phyloP scores from a whole-genome alignment of 306 rosid genomes.

The Cicer cuneatum region DNA sequence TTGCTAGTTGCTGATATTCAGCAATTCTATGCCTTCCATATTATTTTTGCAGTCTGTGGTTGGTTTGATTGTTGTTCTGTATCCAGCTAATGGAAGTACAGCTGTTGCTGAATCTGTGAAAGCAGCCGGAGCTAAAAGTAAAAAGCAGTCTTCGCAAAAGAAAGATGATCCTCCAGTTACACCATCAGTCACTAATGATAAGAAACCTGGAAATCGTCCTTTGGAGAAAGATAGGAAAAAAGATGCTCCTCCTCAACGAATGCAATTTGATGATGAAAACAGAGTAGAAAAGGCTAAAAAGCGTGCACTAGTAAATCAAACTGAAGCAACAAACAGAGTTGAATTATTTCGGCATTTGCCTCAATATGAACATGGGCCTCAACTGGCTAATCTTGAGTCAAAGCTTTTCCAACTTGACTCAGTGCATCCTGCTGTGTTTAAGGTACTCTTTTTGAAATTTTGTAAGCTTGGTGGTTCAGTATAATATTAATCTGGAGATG shows the following conservation, averaged over 20 bases:
- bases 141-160: conserved; percentile 63
- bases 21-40: conserved; percentile 21
- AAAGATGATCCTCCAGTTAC: conserved; percentile 53
- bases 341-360: conserved; percentile 91
- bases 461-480: conserved; percentile 23
- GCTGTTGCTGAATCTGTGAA: conserved; percentile 52
- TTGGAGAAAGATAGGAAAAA: conserved; percentile 84
- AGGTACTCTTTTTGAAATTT: conserved; percentile 58
- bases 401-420: conserved; percentile 74
- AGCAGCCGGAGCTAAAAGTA: conserved; percentile 50
- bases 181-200: conserved; percentile 59
- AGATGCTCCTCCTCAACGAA: conserved; percentile 78
- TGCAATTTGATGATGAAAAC: conserved; percentile 82
- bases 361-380: conserved; percentile 79
- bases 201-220: conserved; percentile 64
- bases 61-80: conserved; percentile 40
- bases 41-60: conserved; percentile 31
- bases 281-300: conserved; percentile 81
- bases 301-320: conserved; percentile 75
- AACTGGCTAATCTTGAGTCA: conserved; percentile 74
- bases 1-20: conserved; percentile 28
- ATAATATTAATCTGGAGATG: conserved; percentile 13
- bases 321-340: conserved; percentile 80
- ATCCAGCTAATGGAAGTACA: conserved; percentile 55
- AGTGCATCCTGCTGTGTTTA: conserved; percentile 81